These are phyloP conservation scores for Corynascus novoguineensis DNA, from an alignment of 495 filamentous ascomycete genomes.

Conservation along the genomic window DNA sequence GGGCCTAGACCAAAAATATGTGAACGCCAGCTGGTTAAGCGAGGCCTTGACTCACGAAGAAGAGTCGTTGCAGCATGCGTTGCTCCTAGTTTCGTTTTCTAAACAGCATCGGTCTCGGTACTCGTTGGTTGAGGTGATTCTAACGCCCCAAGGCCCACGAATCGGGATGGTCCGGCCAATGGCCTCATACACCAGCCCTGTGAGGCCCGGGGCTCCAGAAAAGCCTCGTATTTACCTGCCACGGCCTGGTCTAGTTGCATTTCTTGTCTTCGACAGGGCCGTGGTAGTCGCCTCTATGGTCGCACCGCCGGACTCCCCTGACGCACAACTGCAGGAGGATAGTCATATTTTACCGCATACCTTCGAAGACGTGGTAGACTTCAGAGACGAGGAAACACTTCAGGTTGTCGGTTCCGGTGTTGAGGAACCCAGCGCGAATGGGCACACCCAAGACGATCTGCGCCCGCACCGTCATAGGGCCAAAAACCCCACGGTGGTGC, in stretches of 20 bases:
- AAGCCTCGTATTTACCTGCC: conserved; percentile 74
- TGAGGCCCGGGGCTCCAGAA: conserved; percentile 32
- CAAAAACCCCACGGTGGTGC: conserved; percentile 59
- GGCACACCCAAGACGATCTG: conserved; percentile 36
- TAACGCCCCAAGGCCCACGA: conserved; percentile 30
- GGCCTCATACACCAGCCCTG: conserved; percentile 52
- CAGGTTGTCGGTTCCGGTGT: conserved; percentile 58
- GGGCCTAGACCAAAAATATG: conserved; percentile 37
- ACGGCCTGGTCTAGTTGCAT: conserved; percentile 69
- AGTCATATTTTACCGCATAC: conserved; percentile 50
- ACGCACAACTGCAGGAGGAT: conserved; percentile 63
- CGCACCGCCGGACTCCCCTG: conserved; percentile 54
- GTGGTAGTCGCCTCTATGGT: conserved; percentile 69
- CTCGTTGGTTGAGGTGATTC: conserved; percentile 41
- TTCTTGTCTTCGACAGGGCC: conserved; percentile 69
- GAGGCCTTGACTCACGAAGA: conserved; percentile 37
- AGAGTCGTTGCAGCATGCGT: conserved; percentile 39
- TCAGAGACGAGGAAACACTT: conserved; percentile 59
- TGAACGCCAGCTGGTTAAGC: conserved; percentile 39
- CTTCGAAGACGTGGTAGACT: conserved; percentile 80
- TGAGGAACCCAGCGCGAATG: conserved; percentile 46
- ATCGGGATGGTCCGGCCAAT: conserved; percentile 57
- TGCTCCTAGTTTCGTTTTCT: conserved; percentile 38
- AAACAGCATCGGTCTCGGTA: conserved; percentile 34
- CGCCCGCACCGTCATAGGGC: conserved; percentile 45